Conservation (phyloP, 148 eudicot genomes). For the Rhododendron mucronatum region DNA sequence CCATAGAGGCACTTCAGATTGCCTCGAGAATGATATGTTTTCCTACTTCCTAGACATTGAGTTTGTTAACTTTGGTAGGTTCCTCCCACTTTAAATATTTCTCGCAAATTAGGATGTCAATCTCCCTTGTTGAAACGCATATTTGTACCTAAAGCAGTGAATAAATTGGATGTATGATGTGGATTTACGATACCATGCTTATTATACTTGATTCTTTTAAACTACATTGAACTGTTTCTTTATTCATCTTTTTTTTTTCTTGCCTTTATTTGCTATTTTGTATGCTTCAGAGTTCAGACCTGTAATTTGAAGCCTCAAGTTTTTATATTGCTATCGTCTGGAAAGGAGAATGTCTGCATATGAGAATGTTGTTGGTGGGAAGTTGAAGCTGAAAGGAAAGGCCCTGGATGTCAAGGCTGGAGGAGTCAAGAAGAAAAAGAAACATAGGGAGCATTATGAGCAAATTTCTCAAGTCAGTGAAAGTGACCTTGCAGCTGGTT, state of each 20-base stretch:
- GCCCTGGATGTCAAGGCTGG: slow-evolving; percentile 79
- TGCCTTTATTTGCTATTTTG: not conserved
- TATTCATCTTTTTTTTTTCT: not conserved
- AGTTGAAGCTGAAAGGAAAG: slow-evolving; percentile 87
- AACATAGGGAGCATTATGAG: slow-evolving; percentile 48
- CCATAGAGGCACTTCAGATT: not conserved
- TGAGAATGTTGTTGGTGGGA: slow-evolving; percentile 78
- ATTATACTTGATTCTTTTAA: not conserved
- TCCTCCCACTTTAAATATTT: not conserved
- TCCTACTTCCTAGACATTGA: not conserved
- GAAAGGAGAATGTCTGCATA: slow-evolving; percentile 61
- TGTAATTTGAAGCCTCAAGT: not conserved
- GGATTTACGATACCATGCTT: not conserved
- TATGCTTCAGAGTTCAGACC: not conserved
- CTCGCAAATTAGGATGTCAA: not conserved
- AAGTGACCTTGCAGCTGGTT: slow-evolving; percentile 54
- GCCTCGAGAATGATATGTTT: not conserved
- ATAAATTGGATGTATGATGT: not conserved
- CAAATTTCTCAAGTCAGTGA: slow-evolving; percentile 33
- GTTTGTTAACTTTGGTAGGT: not conserved
- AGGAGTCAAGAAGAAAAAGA: slow-evolving; percentile 74
- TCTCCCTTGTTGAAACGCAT: not conserved
- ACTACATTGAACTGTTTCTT: not conserved
- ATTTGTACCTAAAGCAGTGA: not conserved
- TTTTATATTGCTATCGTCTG: not conserved